Percentiles rank a stretch among this genome's conserved stretches.
These are phyloP conservation scores for Aspergillus unguis DNA, from an alignment of 2,329 filamentous ascomycete genomes.

Conservation along the genomic window DNA sequence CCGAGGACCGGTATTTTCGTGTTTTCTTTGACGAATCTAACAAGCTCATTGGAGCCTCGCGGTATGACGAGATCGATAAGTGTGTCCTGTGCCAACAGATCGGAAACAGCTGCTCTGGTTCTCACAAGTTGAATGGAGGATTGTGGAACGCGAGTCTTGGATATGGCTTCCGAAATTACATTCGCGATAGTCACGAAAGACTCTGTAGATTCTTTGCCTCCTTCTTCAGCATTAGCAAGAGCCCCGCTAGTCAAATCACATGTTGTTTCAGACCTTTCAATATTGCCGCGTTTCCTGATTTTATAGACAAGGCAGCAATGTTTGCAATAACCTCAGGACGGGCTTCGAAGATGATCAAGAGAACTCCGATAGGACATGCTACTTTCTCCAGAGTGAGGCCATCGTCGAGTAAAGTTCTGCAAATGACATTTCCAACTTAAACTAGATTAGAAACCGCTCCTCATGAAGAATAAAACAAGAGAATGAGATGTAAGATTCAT, in stretches of 20 bases:
- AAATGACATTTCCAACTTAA: slow-evolving; percentile 75
- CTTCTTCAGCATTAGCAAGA: slow-evolving; percentile 36
- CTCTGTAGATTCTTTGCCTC: slow-evolving; percentile 90
- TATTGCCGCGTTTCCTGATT: slow-evolving; percentile 95
- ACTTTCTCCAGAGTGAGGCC: slow-evolving; percentile 81
- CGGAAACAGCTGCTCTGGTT: slow-evolving; percentile 83
- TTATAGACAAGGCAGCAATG: slow-evolving; percentile 91
- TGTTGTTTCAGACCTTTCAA: slow-evolving; percentile 64
- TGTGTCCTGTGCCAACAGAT: slow-evolving; percentile 79
- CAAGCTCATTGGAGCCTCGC: slow-evolving; percentile 83
- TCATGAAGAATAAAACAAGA: background rate
- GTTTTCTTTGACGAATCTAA: slow-evolving; percentile 81
- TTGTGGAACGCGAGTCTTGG: slow-evolving; percentile 71
- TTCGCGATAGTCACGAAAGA: slow-evolving; percentile 90
- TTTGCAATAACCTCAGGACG: slow-evolving; percentile 98
- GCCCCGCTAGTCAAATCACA: background rate
- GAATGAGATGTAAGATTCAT: slow-evolving; percentile 30
- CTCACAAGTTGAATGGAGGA: slow-evolving; percentile 90
- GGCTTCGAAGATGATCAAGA: slow-evolving; percentile 97
- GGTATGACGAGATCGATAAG: slow-evolving; percentile 96
- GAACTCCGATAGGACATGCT: slow-evolving; percentile 92
- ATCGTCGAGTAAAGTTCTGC: slow-evolving; percentile 83
- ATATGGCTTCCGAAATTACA: slow-evolving; percentile 76
- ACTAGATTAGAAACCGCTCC: slow-evolving; percentile 13
- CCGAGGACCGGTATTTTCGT: slow-evolving; percentile 95